Evolutionary conservation across 129 eudicot species (phyloP).

Genomic region (Chrysanthemum seticuspe): DNA sequence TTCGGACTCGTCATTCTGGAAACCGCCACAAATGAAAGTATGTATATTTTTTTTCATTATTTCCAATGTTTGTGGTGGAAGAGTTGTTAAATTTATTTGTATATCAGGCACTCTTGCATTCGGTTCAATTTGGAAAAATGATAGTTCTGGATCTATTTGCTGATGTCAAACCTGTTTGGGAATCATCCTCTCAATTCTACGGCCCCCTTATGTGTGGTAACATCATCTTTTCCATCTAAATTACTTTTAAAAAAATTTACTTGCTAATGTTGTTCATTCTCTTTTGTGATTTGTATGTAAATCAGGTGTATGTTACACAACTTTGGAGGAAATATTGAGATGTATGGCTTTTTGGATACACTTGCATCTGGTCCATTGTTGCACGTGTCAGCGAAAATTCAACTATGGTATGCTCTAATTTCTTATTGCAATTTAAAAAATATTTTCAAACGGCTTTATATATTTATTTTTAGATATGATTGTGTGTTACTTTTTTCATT

Average conservation of each 20-base stretch:
- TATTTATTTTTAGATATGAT: no score
- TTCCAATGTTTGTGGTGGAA: not conserved
- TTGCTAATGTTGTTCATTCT: not conserved
- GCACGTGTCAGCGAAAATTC: conserved; percentile 86
- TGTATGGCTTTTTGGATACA: conserved; percentile 89
- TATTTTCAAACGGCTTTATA: no score
- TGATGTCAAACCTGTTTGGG: conserved; percentile 93
- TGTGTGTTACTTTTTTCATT: no score
- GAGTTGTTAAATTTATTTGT: conserved; percentile 1
- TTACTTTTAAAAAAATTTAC: not conserved
- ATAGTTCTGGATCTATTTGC: conserved; percentile 98
- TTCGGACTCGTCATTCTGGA: conserved; percentile 88
- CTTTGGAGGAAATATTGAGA: conserved; percentile 98
- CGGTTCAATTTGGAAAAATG: conserved; percentile 97
- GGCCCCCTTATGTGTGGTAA: conserved; percentile 95
- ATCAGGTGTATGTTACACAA: conserved; percentile 99
- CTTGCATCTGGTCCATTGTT: conserved; percentile 83
- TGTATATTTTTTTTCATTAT: conserved; percentile 24
- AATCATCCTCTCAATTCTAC: conserved; percentile 89
- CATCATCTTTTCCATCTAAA: conserved; percentile 1
- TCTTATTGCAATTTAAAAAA: not conserved
- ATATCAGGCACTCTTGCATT: conserved; percentile 89
- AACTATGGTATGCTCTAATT: conserved; percentile 66
- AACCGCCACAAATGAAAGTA: conserved; percentile 98
- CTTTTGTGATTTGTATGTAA: conserved; percentile 5